These are phyloP conservation scores for Neurospora terricola DNA, from an alignment of 495 filamentous ascomycete species.

Conservation along the genomic window DNA sequence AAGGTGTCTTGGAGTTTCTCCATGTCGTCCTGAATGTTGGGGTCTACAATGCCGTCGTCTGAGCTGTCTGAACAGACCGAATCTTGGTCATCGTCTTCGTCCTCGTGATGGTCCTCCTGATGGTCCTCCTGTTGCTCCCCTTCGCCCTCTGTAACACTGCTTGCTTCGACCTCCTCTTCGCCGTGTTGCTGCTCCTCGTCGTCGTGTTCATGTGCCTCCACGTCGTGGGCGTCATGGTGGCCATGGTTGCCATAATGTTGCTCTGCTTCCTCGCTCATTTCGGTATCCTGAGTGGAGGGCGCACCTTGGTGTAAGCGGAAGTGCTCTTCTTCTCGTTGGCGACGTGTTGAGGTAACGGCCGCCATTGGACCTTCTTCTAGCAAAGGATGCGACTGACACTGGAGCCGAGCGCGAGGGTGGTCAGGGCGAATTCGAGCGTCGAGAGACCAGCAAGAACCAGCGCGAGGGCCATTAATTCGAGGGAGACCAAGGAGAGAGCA, in stretches of 20 bases:
- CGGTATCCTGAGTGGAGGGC: conserved; percentile 25
- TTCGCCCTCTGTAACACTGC: background rate
- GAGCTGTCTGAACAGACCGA: conserved; percentile 43
- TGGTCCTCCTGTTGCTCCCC: conserved; percentile 19
- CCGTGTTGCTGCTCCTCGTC: conserved; percentile 21
- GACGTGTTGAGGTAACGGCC: conserved; percentile 8
- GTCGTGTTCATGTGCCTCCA: conserved; percentile 1
- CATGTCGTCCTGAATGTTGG: conserved; percentile 75
- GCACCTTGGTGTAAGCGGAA: conserved; percentile 35
- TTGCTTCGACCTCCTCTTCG: conserved; percentile 25
- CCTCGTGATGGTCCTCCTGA: conserved; percentile 13
- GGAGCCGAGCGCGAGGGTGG: background rate
- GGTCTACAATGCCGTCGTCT: conserved; percentile 63
- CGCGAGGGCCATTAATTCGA: background rate
- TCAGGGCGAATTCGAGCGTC: background rate
- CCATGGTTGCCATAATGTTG: background rate
- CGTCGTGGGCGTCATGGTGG: conserved; percentile 2
- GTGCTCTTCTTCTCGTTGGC: conserved; percentile 18
- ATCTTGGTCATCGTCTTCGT: conserved; percentile 37
- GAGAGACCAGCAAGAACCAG: background rate
- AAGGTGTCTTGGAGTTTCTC: conserved; percentile 71
- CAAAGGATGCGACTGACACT: background rate
- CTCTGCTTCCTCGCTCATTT: conserved; percentile 24
- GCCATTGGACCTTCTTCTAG: conserved; percentile 10
- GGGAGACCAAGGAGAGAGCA: background rate